Conservation (phyloP, 2,329 filamentous ascomycete species). For the Fusarium sp. region DNA sequence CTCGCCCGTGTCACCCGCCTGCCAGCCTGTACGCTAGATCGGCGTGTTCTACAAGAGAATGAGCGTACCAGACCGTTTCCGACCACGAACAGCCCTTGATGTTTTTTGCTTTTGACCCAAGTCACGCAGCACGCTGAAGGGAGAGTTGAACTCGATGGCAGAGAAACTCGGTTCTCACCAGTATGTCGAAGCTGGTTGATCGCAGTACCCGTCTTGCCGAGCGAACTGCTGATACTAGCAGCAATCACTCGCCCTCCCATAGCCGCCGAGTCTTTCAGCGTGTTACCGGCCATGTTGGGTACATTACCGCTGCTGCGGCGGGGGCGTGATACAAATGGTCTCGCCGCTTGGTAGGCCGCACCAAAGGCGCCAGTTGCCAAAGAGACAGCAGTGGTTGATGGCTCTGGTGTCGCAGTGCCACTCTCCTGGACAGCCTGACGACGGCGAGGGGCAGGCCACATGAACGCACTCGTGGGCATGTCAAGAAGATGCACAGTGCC, state of each 20-base stretch:
- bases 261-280: constrained; percentile 71
- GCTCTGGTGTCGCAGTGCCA: constrained; percentile 63
- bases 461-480: constrained; percentile 83
- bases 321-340: constrained; percentile 68
- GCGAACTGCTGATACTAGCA: constrained; percentile 79
- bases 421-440: constrained; percentile 61
- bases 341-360: constrained; percentile 77
- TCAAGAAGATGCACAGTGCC: constrained; percentile 96
- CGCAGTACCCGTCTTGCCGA: constrained; percentile 78
- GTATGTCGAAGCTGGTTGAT: constrained; percentile 80
- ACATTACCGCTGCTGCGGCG: constrained; percentile 63
- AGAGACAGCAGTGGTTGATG: constrained; percentile 69
- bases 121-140: constrained; percentile 72
- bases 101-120: constrained; percentile 74
- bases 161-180: constrained; percentile 79
- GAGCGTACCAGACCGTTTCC: constrained; percentile 75
- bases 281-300: constrained; percentile 55
- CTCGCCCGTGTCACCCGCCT: constrained; percentile 67
- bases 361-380: constrained; percentile 79
- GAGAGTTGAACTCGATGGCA: constrained; percentile 68
- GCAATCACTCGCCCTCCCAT: constrained; percentile 80
- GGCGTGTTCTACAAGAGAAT: constrained; percentile 71
- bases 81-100: constrained; percentile 73
- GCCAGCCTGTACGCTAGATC: constrained; percentile 66
- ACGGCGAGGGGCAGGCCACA: constrained; percentile 83